Percentiles rank a stretch among this genome's conserved stretches.
Conservation (phyloP, 805 yeast genomes). For the Lachancea fermentati region DNA sequence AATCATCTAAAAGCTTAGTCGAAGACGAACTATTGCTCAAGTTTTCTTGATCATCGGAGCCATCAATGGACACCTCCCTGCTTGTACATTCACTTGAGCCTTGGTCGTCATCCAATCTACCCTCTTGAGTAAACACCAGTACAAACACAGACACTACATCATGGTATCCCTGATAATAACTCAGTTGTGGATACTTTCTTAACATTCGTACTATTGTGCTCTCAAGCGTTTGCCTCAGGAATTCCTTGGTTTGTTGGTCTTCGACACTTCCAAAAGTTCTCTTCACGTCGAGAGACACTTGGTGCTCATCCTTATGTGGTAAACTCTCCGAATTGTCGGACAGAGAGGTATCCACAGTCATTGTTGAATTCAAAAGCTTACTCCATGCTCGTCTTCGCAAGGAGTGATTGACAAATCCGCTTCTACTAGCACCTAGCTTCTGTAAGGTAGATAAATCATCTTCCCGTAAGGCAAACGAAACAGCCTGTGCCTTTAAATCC, state of each 20-base stretch:
- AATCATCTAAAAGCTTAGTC: constrained; percentile 12
- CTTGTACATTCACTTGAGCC: constrained; percentile 16
- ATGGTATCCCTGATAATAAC: constrained; percentile 91
- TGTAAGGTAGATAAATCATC: constrained; percentile 12
- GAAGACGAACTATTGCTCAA: constrained; percentile 16
- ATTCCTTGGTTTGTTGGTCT: constrained; percentile 17
- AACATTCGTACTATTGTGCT: constrained; percentile 49
- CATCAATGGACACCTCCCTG: constrained; percentile 11
- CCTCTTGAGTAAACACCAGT: constrained; percentile 39
- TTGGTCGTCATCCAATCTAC: constrained; percentile 8
- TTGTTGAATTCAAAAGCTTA: constrained; percentile 24
- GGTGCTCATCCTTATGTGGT: constrained; percentile 66
- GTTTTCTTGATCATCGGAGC: constrained; percentile 10
- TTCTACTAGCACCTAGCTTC: constrained; percentile 19
- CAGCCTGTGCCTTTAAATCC: constrained; percentile 2
- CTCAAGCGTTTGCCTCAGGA: constrained; percentile 21
- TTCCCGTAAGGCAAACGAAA: constrained; percentile 11
- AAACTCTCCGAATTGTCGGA: neutral
- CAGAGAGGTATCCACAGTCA: neutral
- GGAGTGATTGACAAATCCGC: constrained; percentile 23
- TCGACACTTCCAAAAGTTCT: constrained; percentile 50
- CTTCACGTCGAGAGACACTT: constrained; percentile 70
- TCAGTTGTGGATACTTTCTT: constrained; percentile 52
- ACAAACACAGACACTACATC: constrained; percentile 71
- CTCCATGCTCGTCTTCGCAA: constrained; percentile 21